A percentile compares a stretch with the other conserved stretches of the same genome.
Evolutionary conservation across 768 basidiomycete species (phyloP).

Genomic region (Kwoniella newhampshirensis): DNA sequence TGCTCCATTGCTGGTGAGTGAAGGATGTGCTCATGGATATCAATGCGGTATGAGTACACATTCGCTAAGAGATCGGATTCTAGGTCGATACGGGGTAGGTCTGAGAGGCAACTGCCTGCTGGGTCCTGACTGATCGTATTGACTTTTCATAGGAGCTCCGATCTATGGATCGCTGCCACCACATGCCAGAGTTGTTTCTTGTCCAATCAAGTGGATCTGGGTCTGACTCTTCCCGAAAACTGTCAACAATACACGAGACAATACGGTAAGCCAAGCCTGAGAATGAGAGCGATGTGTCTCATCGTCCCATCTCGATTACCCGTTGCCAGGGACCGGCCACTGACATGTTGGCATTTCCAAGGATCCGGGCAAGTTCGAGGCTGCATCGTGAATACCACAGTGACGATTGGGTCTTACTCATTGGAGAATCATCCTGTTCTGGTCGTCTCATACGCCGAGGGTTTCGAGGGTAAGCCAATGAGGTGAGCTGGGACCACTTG

Average conservation of each 20-base stretch:
- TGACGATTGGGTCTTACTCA: slow-evolving; percentile 3
- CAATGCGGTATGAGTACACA: neutral
- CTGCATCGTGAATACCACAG: slow-evolving; percentile 8
- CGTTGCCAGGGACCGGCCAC: neutral
- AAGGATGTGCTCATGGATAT: neutral
- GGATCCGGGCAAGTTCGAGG: slow-evolving; percentile 9
- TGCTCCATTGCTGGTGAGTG: slow-evolving; percentile 11
- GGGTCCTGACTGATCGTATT: neutral
- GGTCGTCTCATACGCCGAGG: neutral
- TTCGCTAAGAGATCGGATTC: neutral
- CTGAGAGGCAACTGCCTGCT: neutral
- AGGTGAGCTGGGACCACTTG: neutral
- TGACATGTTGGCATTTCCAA: neutral
- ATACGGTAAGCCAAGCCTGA: slow-evolving; percentile 3
- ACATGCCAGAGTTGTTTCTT: slow-evolving; percentile 4
- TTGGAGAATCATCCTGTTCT: slow-evolving; percentile 3
- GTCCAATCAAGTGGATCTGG: neutral
- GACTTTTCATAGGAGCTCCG: slow-evolving; percentile 1
- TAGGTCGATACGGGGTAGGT: slow-evolving; percentile 19
- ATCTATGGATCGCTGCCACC: slow-evolving; percentile 10
- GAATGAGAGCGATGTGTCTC: neutral
- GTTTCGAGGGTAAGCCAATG: slow-evolving; percentile 9
- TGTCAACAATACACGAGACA: slow-evolving; percentile 2
- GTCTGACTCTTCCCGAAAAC: neutral
- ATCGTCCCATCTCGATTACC: neutral